These are phyloP conservation scores for Botryotinia calthae DNA, from an alignment of 2,329 filamentous ascomycete species.

Conservation along the genomic window DNA sequence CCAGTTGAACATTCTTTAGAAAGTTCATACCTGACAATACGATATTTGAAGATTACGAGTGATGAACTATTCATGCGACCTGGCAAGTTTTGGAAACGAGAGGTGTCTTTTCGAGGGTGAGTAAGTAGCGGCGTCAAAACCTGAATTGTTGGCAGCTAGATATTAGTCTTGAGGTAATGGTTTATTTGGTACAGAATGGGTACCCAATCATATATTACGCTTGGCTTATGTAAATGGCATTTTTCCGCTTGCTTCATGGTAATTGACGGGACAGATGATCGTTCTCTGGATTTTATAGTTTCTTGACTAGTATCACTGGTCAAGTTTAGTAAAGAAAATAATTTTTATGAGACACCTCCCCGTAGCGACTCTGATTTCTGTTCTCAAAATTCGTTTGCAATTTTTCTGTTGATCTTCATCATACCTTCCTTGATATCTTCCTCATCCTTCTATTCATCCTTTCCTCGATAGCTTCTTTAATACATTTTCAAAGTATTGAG, in stretches of 20 bases:
- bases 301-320: neutral
- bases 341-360: neutral
- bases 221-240: neutral
- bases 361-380: neutral
- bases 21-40: neutral
- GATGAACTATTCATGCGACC: neutral
- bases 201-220: neutral
- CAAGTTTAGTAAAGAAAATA: neutral
- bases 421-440: neutral
- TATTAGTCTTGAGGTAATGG: neutral
- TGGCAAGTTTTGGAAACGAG: neutral
- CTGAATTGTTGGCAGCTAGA: neutral
- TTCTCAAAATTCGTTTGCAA: too few relatives aligned
- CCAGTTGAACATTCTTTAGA: neutral
- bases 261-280: neutral
- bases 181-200: neutral
- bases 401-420: neutral
- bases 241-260: neutral
- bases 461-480: neutral
- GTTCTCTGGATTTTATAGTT: neutral
- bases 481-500: neutral
- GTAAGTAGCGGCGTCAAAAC: neutral
- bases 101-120: neutral
- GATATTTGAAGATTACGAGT: neutral
- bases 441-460: neutral